phyloP scores from a whole-genome alignment of 1,284 basidiomycete genomes.

The Austroboletus niveus region DNA sequence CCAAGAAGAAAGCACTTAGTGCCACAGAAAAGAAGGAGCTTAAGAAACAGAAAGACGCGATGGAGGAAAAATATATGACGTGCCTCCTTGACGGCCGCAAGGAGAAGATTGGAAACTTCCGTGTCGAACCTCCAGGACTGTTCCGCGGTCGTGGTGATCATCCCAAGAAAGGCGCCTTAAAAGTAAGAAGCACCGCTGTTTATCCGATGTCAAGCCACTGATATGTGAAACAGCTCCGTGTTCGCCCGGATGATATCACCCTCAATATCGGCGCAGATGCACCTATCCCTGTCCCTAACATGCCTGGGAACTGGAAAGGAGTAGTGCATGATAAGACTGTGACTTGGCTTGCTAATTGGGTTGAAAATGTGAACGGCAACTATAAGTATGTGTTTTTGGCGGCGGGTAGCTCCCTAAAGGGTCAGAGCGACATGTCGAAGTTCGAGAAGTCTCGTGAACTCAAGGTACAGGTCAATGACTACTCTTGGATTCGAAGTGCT shows the following conservation, averaged over 20 bases:
- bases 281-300: slow-evolving; percentile 79
- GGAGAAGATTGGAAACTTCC: slow-evolving; percentile 98
- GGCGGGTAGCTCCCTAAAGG: slow-evolving; percentile 91
- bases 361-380: slow-evolving; percentile 90
- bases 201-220: slow-evolving; percentile 4
- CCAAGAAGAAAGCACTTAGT: slow-evolving; percentile 88
- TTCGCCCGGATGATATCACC: slow-evolving; percentile 90
- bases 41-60: slow-evolving; percentile 81
- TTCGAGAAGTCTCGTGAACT: slow-evolving; percentile 96
- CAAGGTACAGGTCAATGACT: slow-evolving; percentile 54
- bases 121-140: slow-evolving; percentile 95
- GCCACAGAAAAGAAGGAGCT: slow-evolving; percentile 85
- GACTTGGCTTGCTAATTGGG: slow-evolving; percentile 97
- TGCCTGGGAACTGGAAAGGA: slow-evolving; percentile 84
- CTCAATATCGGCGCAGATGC: slow-evolving; percentile 85
- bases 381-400: slow-evolving; percentile 97
- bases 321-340: slow-evolving; percentile 91
- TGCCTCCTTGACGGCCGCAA: slow-evolving; percentile 93
- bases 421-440: slow-evolving; percentile 93
- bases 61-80: slow-evolving; percentile 82
- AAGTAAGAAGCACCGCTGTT: slow-evolving; percentile 52
- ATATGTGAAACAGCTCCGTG: slow-evolving; percentile 59
- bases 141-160: slow-evolving; percentile 98
- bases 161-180: slow-evolving; percentile 95
- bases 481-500: slow-evolving; percentile 3